A percentile compares a stretch with the other conserved stretches of the same genome.
These are phyloP conservation scores for Acacia pycnantha DNA, from an alignment of 331 rosid species.

Conservation along the genomic window DNA sequence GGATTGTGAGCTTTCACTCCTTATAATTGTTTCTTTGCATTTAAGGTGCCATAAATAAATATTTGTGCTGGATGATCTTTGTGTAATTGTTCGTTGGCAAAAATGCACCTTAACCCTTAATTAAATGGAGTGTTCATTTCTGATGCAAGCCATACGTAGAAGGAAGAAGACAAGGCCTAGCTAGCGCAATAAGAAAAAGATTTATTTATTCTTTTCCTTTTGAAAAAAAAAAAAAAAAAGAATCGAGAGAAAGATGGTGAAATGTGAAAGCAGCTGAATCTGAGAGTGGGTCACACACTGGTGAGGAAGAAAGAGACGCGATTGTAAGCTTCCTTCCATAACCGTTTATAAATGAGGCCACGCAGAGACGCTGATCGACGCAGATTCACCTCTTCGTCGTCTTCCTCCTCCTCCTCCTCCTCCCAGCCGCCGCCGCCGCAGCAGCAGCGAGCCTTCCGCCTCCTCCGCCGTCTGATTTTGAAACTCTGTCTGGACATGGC, in stretches of 20 bases:
- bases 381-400: neutral
- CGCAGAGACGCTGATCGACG: conserved; percentile 16
- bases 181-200: no score
- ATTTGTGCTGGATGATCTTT: no score
- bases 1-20: no score
- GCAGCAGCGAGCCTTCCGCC: neutral
- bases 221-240: neutral
- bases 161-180: neutral
- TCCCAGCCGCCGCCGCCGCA: neutral
- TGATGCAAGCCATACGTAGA: neutral
- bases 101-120: no score
- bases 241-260: neutral
- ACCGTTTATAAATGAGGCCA: conserved; percentile 37
- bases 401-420: neutral
- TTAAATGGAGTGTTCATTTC: neutral
- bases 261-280: neutral
- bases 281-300: neutral
- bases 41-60: no score
- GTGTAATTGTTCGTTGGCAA: no score
- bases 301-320: neutral
- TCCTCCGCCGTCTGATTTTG: neutral
- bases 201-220: neutral
- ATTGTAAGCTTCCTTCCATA: neutral
- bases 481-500: conserved; percentile 35
- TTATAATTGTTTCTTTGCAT: no score